Base-by-base conservation (phyloP, 2,329 filamentous ascomycete species). In the Lecanicillium sp. region DNA sequence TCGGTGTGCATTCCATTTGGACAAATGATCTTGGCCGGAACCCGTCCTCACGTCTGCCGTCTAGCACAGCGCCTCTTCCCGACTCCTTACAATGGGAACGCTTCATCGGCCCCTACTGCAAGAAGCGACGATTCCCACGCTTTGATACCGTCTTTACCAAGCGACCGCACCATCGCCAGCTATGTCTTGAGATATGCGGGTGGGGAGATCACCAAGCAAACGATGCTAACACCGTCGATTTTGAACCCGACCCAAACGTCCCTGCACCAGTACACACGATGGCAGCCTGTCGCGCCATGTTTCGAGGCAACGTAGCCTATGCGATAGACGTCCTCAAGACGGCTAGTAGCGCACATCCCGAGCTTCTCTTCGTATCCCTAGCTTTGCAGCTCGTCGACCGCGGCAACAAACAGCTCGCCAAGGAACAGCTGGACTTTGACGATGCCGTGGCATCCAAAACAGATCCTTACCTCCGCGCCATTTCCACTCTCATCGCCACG, bases 401-500 rank as follows among this genome's bases (percentile, higher is more conserved):
- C 43, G 70, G 67, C 11, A 65, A 66, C 40, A 61, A 59, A 33
- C 57, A 59, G 29, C 48, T 64, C 4, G 59, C 59, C 30, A 68
- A 68, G 44, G 66, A 69, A 45, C 63, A 72, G 43, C 63, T 78
- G 17, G 73, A 78, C 48, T 74, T 78, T 48, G 74, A 78, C 52
- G 71, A 75, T 41, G 64, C 64, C 3, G 66, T 75, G 12, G 73
- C 78, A 18, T 76, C 73, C 42, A 75, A 82, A 44, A 78, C 80
- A 0, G 84, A 92, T 50, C 81, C 85, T 0, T 90, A 89, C 53
- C 71, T 92, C 17, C 80, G 85, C 40, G 85, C 84, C 5, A 82
- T 92, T 34, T 85, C 86, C 17, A 79, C 80, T 3, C 79, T 85
- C 47, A 84, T 92, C 44, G 79, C 81, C 9, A 85, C 80, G 0